Evolutionary conservation across 2,329 filamentous ascomycete genomes (phyloP).

Genomic region (Alternaria sp.): DNA sequence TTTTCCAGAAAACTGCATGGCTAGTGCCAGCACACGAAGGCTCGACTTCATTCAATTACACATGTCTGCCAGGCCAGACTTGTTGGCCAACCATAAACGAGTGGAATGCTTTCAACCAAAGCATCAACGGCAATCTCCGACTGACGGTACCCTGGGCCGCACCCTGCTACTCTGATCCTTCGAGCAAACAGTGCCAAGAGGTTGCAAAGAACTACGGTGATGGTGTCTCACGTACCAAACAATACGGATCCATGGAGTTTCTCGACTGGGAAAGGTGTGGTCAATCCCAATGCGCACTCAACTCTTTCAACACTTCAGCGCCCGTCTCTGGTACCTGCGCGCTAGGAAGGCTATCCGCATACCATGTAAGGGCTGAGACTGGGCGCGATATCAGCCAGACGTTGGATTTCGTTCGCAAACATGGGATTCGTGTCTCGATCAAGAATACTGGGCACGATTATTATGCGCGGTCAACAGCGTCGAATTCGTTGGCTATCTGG

Average conservation of each 20-base stretch:
- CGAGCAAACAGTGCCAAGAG: slow-evolving; percentile 31
- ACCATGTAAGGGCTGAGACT: slow-evolving; percentile 42
- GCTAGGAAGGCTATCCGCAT: slow-evolving; percentile 46
- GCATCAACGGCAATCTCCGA: slow-evolving; percentile 40
- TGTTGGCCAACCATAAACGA: slow-evolving; percentile 48
- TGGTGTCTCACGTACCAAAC: slow-evolving; percentile 34
- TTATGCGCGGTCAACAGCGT: slow-evolving; percentile 44
- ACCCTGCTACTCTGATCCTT: slow-evolving; percentile 37
- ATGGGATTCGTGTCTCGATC: slow-evolving; percentile 47
- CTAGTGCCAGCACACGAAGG: background rate
- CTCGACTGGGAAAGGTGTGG: slow-evolving; percentile 48
- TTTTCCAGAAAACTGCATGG: background rate
- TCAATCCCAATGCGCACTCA: slow-evolving; percentile 41
- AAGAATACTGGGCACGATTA: slow-evolving; percentile 52
- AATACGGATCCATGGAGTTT: slow-evolving; percentile 49
- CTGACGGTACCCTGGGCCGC: slow-evolving; percentile 45
- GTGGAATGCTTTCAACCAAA: slow-evolving; percentile 46
- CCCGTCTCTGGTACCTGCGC: slow-evolving; percentile 40
- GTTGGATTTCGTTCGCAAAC: slow-evolving; percentile 39
- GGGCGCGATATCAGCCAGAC: slow-evolving; percentile 40
- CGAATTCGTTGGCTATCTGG: slow-evolving; percentile 49
- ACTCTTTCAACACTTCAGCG: slow-evolving; percentile 36
- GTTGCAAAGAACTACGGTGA: slow-evolving; percentile 38
- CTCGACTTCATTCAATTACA: slow-evolving; percentile 34
- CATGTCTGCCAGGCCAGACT: slow-evolving; percentile 47